phyloP scores from a whole-genome alignment of 1,284 basidiomycete genomes.

The Trichosporon faecale region DNA sequence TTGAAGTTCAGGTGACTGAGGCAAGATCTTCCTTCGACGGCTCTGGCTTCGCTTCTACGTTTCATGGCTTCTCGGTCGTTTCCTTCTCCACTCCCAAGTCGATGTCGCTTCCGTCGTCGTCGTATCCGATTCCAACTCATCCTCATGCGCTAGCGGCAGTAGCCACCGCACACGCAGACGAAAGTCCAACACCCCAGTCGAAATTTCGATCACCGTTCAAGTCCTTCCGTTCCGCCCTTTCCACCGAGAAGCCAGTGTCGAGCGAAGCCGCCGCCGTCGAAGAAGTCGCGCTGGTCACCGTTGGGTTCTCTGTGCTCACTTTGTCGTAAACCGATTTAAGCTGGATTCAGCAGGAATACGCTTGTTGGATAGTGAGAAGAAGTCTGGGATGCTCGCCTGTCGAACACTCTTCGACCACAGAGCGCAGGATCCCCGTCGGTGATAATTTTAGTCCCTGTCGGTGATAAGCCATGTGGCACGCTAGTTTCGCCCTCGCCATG shows the following conservation, averaged over 20 bases:
- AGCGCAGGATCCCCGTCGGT: neutral
- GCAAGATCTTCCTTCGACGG: slow-evolving; percentile 3
- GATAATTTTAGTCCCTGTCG: neutral
- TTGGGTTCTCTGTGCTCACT: slow-evolving; percentile 22
- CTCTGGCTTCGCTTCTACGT: neutral
- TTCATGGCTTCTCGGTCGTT: slow-evolving; percentile 1
- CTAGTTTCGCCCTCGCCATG: neutral
- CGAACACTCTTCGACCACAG: neutral
- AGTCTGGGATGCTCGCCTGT: neutral
- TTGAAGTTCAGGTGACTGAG: neutral
- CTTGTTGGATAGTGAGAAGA: slow-evolving; percentile 28
- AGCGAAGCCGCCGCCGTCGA: neutral
- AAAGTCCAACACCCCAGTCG: neutral
- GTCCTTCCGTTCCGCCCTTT: slow-evolving; percentile 1
- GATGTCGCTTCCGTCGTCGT: neutral
- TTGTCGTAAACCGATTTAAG: slow-evolving; percentile 53
- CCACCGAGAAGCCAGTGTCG: neutral
- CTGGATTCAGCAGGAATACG: slow-evolving; percentile 50
- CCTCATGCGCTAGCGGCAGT: neutral
- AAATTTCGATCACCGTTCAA: neutral
- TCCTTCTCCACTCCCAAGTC: neutral
- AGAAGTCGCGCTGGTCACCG: neutral
- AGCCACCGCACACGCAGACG: neutral
- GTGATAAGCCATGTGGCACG: neutral
- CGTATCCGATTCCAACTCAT: neutral